phyloP scores from a whole-genome alignment of 441 rosid genomes.

The Populus tomentosa region DNA sequence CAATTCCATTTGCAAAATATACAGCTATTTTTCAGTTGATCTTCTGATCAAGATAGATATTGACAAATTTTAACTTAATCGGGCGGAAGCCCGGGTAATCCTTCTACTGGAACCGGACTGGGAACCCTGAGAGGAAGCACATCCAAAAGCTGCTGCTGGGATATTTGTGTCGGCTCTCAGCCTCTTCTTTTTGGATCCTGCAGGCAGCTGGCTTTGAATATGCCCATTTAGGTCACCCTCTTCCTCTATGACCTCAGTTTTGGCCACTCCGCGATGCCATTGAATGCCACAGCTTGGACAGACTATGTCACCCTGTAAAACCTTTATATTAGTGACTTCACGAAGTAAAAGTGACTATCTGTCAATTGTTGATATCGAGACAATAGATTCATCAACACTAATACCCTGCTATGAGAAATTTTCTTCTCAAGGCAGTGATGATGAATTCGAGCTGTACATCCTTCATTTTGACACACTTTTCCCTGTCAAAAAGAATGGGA shows the following conservation, averaged over 20 bases:
- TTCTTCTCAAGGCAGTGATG: conserved; percentile 63
- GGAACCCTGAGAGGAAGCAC: conserved; percentile 39
- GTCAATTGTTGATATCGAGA: neutral
- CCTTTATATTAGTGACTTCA: conserved; percentile 4
- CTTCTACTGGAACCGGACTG: conserved; percentile 35
- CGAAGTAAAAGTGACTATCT: neutral
- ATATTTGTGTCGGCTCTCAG: conserved; percentile 23
- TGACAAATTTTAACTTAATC: conserved; percentile 23
- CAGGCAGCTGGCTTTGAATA: conserved; percentile 31
- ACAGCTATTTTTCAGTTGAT: neutral
- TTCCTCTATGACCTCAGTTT: conserved; percentile 45
- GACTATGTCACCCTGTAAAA: conserved; percentile 43
- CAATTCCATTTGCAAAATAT: neutral
- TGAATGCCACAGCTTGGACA: conserved; percentile 64
- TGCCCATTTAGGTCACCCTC: conserved; percentile 21
- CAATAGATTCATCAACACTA: conserved; percentile 1
- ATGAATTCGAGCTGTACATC: conserved; percentile 62
- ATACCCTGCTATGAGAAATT: conserved; percentile 48
- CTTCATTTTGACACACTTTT: conserved; percentile 56
- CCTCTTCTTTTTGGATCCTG: conserved; percentile 41
- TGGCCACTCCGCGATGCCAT: conserved; percentile 42
- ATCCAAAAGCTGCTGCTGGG: conserved; percentile 18
- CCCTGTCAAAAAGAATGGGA: conserved; percentile 46
- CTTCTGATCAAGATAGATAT: neutral
- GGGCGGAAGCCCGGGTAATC: conserved; percentile 46